Evolutionary conservation across 352 stramenopile genomes (phyloP).

Genomic region (Globisporangium barbulae): DNA sequence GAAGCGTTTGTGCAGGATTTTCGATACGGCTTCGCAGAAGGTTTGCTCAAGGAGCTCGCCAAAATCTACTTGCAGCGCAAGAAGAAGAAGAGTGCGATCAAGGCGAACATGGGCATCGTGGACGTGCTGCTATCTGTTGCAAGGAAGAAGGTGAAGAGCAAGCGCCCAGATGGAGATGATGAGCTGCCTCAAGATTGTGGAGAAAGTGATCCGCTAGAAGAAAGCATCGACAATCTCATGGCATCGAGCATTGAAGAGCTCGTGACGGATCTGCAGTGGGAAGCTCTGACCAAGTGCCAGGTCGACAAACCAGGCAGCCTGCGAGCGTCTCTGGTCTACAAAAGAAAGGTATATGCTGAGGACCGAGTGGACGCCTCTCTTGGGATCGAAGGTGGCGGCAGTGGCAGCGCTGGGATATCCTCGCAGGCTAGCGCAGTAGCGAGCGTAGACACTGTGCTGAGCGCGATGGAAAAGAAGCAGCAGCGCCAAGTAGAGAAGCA

Average conservation of each 20-base stretch:
- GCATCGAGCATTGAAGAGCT: slow-evolving; percentile 35
- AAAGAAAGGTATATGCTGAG: slow-evolving; percentile 43
- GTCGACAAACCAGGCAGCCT: slow-evolving; percentile 44
- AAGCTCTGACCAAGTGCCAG: slow-evolving; percentile 50
- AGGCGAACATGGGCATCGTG: slow-evolving; percentile 51
- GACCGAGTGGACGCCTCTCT: slow-evolving; percentile 32
- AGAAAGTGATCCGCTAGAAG: slow-evolving; percentile 37
- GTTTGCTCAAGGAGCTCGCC: slow-evolving; percentile 75
- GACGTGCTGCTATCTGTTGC: slow-evolving; percentile 52
- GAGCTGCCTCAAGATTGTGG: background rate
- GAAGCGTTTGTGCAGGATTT: slow-evolving; percentile 91
- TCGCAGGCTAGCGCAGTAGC: slow-evolving; percentile 8
- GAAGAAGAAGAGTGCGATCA: slow-evolving; percentile 14
- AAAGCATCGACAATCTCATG: slow-evolving; percentile 51
- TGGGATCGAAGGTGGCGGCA: slow-evolving; percentile 11
- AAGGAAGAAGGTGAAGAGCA: slow-evolving; percentile 56
- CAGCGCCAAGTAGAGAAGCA: slow-evolving; percentile 36
- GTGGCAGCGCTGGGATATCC: background rate
- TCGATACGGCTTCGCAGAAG: slow-evolving; percentile 76
- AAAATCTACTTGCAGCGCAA: slow-evolving; percentile 22
- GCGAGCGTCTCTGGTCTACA: slow-evolving; percentile 51
- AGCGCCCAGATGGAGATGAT: slow-evolving; percentile 21
- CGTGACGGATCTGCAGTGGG: slow-evolving; percentile 77
- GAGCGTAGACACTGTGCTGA: slow-evolving; percentile 38
- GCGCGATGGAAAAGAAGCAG: slow-evolving; percentile 51